These are phyloP conservation scores for Penicillium mononematosum DNA, from an alignment of 495 filamentous ascomycete genomes.

Conservation along the genomic window DNA sequence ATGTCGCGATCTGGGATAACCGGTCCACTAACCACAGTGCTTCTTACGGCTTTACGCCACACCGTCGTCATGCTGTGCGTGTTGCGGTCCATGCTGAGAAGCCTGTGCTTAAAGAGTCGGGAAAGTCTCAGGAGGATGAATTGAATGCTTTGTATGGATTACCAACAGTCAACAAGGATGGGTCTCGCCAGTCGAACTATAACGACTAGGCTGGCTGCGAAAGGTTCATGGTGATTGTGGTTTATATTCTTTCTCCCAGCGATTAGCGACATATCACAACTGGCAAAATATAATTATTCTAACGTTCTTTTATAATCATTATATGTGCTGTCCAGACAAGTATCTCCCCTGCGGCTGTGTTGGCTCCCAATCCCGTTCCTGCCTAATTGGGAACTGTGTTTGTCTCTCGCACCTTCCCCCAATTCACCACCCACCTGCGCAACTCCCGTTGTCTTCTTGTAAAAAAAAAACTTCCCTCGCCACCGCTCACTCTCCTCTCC, in stretches of 20 bases:
- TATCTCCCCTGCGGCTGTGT: neutral
- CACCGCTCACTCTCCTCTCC: neutral
- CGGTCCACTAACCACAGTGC: conserved; percentile 61
- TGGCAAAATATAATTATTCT: neutral
- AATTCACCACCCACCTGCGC: neutral
- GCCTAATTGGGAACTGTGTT: neutral
- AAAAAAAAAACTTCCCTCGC: neutral
- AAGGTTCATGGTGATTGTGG: neutral
- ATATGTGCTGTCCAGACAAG: neutral
- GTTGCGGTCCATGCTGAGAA: conserved; percentile 59
- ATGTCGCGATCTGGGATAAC: conserved; percentile 78
- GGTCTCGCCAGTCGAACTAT: conserved; percentile 59
- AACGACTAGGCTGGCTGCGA: conserved; percentile 49
- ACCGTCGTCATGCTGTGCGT: conserved; percentile 62
- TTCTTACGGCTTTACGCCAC: conserved; percentile 60
- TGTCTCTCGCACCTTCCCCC: conserved; percentile 1
- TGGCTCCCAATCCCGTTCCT: neutral
- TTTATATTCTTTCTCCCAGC: conserved; percentile 2
- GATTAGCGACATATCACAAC: conserved; percentile 5
- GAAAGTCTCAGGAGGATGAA: conserved; percentile 61
- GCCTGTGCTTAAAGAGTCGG: conserved; percentile 51
- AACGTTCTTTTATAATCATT: neutral
- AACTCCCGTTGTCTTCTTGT: neutral
- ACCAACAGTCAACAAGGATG: conserved; percentile 58
- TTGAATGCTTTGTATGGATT: conserved; percentile 48